A percentile compares a stretch with the other conserved stretches of the same genome.
Conservation (phyloP, 768 basidiomycete genomes). For the Phaffia tasmanica region DNA sequence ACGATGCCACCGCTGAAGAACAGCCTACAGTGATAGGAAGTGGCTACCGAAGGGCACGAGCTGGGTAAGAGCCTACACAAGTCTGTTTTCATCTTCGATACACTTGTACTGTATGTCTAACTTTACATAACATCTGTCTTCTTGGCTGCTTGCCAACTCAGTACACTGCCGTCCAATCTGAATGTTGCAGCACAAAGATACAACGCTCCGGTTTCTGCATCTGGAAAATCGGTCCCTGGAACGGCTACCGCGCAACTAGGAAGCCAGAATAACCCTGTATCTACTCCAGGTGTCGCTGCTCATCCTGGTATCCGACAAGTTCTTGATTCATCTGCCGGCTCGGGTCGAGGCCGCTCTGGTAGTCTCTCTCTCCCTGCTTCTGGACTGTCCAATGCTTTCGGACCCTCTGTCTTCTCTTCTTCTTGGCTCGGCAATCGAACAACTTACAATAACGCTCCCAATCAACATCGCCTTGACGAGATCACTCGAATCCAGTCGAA, state of each 20-base stretch:
- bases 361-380: constrained; percentile 76
- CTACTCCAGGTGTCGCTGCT: constrained; percentile 35
- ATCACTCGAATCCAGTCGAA: constrained; percentile 27
- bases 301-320: constrained; percentile 23
- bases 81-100: not conserved
- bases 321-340: constrained; percentile 28
- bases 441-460: constrained; percentile 39
- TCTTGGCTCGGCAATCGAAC: constrained; percentile 76
- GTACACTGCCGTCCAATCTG: constrained; percentile 88
- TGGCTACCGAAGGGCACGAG: constrained; percentile 87
- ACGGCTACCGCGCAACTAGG: constrained; percentile 33
- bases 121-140: not conserved
- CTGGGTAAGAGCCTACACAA: constrained; percentile 46
- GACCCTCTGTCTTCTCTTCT: constrained; percentile 76
- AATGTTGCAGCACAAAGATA: constrained; percentile 74
- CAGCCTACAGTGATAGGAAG: constrained; percentile 47
- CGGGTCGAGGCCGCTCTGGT: constrained; percentile 77
- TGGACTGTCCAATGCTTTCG: constrained; percentile 68
- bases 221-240: constrained; percentile 38
- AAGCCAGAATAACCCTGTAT: constrained; percentile 29
- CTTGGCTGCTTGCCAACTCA: constrained; percentile 10
- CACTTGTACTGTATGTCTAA: not conserved
- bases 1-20: constrained; percentile 48
- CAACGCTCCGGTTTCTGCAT: constrained; percentile 54
- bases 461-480: constrained; percentile 8